These are phyloP conservation scores for Lactarius trivialis DNA, from an alignment of 768 basidiomycete genomes.

Conservation along the genomic window DNA sequence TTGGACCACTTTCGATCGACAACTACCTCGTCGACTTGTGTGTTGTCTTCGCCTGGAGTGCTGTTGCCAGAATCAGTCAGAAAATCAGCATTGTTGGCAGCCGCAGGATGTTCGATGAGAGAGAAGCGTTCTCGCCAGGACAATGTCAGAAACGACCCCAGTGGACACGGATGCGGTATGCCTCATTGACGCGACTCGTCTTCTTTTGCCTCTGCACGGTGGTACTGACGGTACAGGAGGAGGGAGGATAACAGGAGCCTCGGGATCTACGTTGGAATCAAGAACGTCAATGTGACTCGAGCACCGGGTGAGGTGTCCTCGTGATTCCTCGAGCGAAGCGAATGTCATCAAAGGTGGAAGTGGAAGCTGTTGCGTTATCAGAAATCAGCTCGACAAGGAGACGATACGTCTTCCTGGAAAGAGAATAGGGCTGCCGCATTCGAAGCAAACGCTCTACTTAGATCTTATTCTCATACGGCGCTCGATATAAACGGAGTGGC, in stretches of 20 bases:
- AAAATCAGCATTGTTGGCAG: constrained; percentile 26
- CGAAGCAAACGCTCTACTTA: background rate
- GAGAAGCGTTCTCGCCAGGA: constrained; percentile 49
- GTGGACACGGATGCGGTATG: constrained; percentile 32
- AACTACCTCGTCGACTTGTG: constrained; percentile 62
- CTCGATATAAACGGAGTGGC: background rate
- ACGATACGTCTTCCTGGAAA: background rate
- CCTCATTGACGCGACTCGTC: constrained; percentile 33
- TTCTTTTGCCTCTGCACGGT: constrained; percentile 31
- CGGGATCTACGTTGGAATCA: background rate
- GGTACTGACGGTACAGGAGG: constrained; percentile 22
- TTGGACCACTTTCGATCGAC: constrained; percentile 68
- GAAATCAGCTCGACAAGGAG: constrained; percentile 4
- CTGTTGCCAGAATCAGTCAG: constrained; percentile 28
- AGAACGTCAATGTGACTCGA: background rate
- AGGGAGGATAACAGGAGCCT: constrained; percentile 12
- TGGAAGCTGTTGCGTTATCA: constrained; percentile 5
- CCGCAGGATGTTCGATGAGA: constrained; percentile 29
- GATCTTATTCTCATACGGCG: background rate
- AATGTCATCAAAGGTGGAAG: constrained; percentile 15
- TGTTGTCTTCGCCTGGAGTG: constrained; percentile 32
- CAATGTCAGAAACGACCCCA: constrained; percentile 50
- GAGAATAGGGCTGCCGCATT: background rate
- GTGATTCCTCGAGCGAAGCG: background rate
- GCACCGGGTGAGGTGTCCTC: background rate